phyloP scores from a whole-genome alignment of 2,329 filamentous ascomycete species.

The Plenodomus lindquistii region DNA sequence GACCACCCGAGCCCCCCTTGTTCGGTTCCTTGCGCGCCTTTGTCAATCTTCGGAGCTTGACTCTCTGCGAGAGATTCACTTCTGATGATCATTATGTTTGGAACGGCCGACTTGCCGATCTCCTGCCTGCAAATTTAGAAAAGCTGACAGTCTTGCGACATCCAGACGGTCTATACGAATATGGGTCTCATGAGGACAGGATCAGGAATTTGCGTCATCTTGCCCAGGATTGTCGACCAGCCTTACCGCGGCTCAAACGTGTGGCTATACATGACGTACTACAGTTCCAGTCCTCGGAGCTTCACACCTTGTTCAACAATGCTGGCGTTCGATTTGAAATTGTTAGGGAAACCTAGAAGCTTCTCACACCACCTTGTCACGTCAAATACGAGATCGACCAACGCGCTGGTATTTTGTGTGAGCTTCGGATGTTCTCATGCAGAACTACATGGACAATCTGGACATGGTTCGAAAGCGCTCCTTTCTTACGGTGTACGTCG shows the following conservation, averaged over 20 bases:
- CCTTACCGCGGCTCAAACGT: conserved; percentile 5
- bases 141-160: conserved; percentile 10
- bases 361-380: neutral
- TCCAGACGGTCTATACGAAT: neutral
- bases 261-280: neutral
- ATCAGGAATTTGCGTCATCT: conserved; percentile 7
- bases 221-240: conserved; percentile 4
- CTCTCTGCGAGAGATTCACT: conserved; percentile 13
- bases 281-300: neutral
- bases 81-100: neutral
- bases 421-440: too few species aligned
- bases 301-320: conserved; percentile 1
- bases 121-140: conserved; percentile 15
- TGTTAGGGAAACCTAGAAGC: neutral
- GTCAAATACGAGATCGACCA: too few species aligned
- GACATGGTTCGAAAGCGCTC: too few species aligned
- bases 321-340: conserved; percentile 3
- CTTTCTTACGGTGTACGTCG: too few species aligned
- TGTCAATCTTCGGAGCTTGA: conserved; percentile 8
- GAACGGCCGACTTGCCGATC: conserved; percentile 4
- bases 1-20: neutral
- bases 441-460: too few species aligned
- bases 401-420: too few species aligned
- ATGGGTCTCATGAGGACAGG: neutral
- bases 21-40: conserved; percentile 17